Base-by-base conservation (phyloP, 805 yeast species). In the Metschnikowia lochheadii region DNA sequence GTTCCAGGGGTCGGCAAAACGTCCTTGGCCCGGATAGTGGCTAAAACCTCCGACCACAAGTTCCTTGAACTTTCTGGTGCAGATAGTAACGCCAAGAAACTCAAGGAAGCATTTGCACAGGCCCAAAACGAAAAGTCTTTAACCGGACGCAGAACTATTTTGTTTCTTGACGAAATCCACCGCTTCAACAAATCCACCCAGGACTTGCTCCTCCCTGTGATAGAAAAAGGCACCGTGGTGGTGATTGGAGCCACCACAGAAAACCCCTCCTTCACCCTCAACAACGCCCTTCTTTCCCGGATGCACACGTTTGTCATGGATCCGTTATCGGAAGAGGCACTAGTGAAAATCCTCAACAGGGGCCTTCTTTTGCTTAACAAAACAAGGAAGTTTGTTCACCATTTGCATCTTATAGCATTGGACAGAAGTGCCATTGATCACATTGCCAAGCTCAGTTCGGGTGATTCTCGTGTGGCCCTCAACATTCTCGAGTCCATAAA, bases 391-490 rank as follows among this genome's bases (percentile, higher is more conserved):
- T 55, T 76, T n/a, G 65, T 85, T 1, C 68, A 77, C 56, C 65
- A 76, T 2, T 69, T 75, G 39, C 79, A 80, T 17, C 72, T 79
- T 8, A 65, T 86, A 33, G 76, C 78, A 17, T 64, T 90, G 35
- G 66, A 76, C 6, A 75, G 76, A 44, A 84, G 78, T 3, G 80
- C 87, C 0, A 68, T 86, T 37, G 82, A 81, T 37, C 84, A 88
- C 62, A 70, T 92, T 5, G 85, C 89, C 3, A 82, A 80, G 41
- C 68, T 90, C 7, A 79, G 96, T 0, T 84, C 85, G 56, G 99
- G 99, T 1, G 98, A 94, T 64, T 89, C 96, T 0, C 73, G 99
- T 46, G 79, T 84, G 20, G 94, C 96, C 0, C 69, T 94, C 26
- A 90, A 91, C 55, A 69, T 89, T 41, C 63, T 94, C 37, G 99